Evolutionary conservation across 108 stramenopile genomes (phyloP).

Genomic region (Skeletonema tropicum): DNA sequence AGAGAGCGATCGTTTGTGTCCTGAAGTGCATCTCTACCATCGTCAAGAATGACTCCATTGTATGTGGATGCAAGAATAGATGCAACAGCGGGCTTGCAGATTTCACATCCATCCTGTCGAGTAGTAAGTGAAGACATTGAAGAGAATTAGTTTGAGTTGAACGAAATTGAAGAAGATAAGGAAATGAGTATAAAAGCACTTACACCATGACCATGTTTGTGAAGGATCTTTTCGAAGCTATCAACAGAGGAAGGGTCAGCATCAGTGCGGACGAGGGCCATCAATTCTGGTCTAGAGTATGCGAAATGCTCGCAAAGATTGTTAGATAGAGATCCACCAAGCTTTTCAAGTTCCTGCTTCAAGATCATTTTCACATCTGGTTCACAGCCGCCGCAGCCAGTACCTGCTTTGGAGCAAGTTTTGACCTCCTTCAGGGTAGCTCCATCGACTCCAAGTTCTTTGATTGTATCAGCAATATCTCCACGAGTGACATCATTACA

Average conservation of each 20-base stretch:
- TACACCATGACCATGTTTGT: slow-evolving; percentile 78
- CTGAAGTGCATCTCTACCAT: slow-evolving; percentile 79
- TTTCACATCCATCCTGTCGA: slow-evolving; percentile 82
- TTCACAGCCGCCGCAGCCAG: slow-evolving; percentile 95
- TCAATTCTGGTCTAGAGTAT: slow-evolving; percentile 87
- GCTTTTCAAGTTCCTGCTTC: slow-evolving; percentile 70
- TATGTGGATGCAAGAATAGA: slow-evolving; percentile 85
- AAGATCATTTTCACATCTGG: slow-evolving; percentile 85
- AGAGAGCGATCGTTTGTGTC: slow-evolving; percentile 93
- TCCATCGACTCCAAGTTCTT: slow-evolving; percentile 77
- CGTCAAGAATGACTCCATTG: slow-evolving; percentile 83
- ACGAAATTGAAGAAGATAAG: background rate
- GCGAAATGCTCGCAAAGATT: slow-evolving; percentile 91
- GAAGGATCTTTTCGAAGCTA: slow-evolving; percentile 86
- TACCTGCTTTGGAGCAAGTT: slow-evolving; percentile 86
- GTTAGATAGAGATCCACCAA: slow-evolving; percentile 85
- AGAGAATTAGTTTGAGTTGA: slow-evolving; percentile 1
- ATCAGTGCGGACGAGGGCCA: slow-evolving; percentile 82
- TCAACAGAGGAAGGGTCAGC: slow-evolving; percentile 67
- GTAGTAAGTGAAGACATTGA: background rate
- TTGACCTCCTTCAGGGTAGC: slow-evolving; percentile 80
- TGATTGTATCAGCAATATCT: slow-evolving; percentile 64
- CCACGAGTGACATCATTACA: slow-evolving; percentile 93
- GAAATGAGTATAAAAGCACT: slow-evolving; percentile 6
- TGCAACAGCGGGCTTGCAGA: slow-evolving; percentile 89